Evolutionary conservation across 2,329 filamentous ascomycete genomes (phyloP).

Genomic region (Dothistroma septosporum): DNA sequence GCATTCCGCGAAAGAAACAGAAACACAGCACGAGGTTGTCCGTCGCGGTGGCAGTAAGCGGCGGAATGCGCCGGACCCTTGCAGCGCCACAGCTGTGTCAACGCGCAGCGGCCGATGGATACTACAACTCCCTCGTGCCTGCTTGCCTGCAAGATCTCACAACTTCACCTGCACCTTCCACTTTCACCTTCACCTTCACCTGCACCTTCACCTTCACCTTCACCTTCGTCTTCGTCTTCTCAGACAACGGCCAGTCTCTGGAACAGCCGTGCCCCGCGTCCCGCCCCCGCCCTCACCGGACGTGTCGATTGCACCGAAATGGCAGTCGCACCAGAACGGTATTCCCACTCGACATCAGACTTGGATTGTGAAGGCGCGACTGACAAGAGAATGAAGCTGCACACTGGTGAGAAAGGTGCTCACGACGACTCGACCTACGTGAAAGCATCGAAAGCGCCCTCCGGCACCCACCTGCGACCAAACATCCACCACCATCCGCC

Average conservation of each 20-base stretch:
- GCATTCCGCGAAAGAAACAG: background rate
- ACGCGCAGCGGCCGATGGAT: background rate
- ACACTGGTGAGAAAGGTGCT: background rate
- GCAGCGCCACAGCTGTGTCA: background rate
- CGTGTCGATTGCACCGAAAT: too few species aligned
- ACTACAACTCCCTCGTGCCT: background rate
- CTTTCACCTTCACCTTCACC: background rate
- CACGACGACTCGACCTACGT: background rate
- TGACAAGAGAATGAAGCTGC: background rate
- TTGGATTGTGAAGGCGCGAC: background rate
- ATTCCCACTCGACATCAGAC: background rate
- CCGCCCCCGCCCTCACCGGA: too few species aligned
- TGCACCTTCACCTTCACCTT: background rate
- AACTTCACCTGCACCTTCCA: background rate
- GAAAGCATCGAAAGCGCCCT: background rate
- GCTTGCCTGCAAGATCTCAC: background rate
- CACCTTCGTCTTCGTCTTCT: too few species aligned
- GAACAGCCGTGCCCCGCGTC: background rate
- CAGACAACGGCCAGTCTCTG: background rate
- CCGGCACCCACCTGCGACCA: background rate
- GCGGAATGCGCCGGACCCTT: background rate
- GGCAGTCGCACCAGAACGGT: background rate
- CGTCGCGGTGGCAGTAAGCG: background rate
- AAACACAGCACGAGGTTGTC: background rate
- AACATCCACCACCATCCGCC: background rate